A percentile compares a stretch with the other conserved stretches of the same genome.
Conservation (phyloP, 805 yeast genomes). For the Zygoascus tannicola region DNA sequence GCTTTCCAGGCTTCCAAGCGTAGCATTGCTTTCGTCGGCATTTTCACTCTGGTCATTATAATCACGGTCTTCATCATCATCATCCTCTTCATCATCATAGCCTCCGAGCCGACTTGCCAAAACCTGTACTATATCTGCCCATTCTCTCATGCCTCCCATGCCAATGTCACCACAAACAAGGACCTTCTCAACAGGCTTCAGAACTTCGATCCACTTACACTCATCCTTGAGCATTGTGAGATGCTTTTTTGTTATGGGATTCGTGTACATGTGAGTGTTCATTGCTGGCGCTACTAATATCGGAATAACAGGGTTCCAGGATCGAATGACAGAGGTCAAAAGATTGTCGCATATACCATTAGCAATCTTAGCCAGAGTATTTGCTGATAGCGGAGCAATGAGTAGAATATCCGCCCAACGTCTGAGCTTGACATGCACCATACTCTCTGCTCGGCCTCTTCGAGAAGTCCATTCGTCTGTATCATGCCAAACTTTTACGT, state of each 20-base stretch:
- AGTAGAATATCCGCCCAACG: slow-evolving; percentile 94
- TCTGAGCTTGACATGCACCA: slow-evolving; percentile 81
- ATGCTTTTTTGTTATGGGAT: slow-evolving; percentile 80
- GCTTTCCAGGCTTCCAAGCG: neutral
- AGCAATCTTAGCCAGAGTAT: slow-evolving; percentile 80
- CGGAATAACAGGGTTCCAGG: slow-evolving; percentile 94
- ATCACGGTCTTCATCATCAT: slow-evolving; percentile 11
- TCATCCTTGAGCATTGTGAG: slow-evolving; percentile 63
- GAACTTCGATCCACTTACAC: slow-evolving; percentile 86
- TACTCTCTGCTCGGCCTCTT: slow-evolving; percentile 66
- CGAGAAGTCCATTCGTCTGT: slow-evolving; percentile 89
- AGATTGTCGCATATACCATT: slow-evolving; percentile 88
- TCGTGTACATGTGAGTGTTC: slow-evolving; percentile 88
- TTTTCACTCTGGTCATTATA: slow-evolving; percentile 12
- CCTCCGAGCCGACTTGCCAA: slow-evolving; percentile 39
- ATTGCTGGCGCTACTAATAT: slow-evolving; percentile 88
- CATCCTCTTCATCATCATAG: slow-evolving; percentile 21
- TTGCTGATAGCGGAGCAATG: slow-evolving; percentile 91
- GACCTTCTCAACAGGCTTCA: slow-evolving; percentile 93
- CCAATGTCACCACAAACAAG: slow-evolving; percentile 94
- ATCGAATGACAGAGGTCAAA: slow-evolving; percentile 78
- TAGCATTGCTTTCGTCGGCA: slow-evolving; percentile 5
- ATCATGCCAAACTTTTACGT: slow-evolving; percentile 85
- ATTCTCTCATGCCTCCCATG: slow-evolving; percentile 98
- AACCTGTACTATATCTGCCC: slow-evolving; percentile 87